A percentile compares a stretch with the other conserved stretches of the same genome.
Conservation (phyloP, 305 asterid genomes). For the Solanum chacoense region DNA sequence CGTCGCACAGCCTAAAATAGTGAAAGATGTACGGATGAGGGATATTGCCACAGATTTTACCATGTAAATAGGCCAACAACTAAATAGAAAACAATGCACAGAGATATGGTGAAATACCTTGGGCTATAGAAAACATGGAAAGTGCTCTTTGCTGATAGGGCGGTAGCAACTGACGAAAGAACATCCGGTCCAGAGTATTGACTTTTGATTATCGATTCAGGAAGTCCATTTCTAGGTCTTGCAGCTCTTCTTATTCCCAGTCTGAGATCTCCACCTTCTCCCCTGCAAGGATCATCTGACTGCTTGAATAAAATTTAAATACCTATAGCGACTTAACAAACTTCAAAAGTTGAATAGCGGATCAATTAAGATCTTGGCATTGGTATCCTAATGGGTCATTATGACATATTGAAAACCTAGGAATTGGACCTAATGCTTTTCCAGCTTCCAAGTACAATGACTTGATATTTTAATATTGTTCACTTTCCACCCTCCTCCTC, state of each 20-base stretch:
- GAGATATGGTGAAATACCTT: conserved; percentile 32
- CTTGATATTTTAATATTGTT: not conserved
- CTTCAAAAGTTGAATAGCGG: not conserved
- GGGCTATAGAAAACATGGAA: conserved; percentile 78
- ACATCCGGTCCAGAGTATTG: conserved; percentile 64
- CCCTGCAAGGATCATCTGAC: conserved; percentile 38
- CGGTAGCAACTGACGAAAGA: conserved; percentile 66
- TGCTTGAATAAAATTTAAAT: not conserved
- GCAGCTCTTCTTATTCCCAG: conserved; percentile 93
- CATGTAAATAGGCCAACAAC: not conserved
- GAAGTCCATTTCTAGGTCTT: conserved; percentile 77
- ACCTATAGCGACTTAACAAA: not conserved
- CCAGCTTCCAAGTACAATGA: not conserved
- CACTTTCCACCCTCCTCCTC: not conserved
- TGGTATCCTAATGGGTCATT: not conserved
- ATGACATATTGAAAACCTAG: not conserved
- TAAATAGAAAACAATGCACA: not conserved
- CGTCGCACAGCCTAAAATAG: not conserved
- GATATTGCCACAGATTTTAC: not conserved
- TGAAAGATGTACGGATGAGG: not conserved
- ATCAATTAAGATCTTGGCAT: not conserved
- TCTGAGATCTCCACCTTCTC: conserved; percentile 74
- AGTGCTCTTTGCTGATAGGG: conserved; percentile 42
- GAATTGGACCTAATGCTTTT: not conserved
- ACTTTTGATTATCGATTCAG: conserved; percentile 62